Percentiles rank a stretch among this genome's conserved stretches.
Evolutionary conservation across 345 rosid genomes (phyloP).

Genomic region (Camelina laxa): DNA sequence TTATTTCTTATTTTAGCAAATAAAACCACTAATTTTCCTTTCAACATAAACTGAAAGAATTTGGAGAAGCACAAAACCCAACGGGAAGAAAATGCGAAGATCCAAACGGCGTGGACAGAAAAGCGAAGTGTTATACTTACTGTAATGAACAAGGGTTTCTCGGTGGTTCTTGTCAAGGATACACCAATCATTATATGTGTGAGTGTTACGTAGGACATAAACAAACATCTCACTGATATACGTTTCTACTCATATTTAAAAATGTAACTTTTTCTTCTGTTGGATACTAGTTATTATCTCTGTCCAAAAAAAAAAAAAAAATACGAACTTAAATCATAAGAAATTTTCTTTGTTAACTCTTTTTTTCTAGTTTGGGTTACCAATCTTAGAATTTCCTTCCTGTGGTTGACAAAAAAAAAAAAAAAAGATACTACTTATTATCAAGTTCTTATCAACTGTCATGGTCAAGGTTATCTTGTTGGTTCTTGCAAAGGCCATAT

Average conservation of each 20-base stretch:
- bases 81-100: conserved; percentile 4
- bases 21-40: not conserved
- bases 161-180: conserved; percentile 25
- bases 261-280: not conserved
- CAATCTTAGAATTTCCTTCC: too few relatives aligned
- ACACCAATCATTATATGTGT: not conserved
- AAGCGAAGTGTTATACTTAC: not conserved
- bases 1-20: not conserved
- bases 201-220: conserved; percentile 14
- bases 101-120: conserved; percentile 1
- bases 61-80: conserved; percentile 13
- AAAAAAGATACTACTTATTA: not conserved
- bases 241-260: not conserved
- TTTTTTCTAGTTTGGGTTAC: too few relatives aligned
- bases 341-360: too few relatives aligned
- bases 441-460: too few relatives aligned
- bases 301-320: too few relatives aligned
- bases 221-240: conserved; percentile 5
- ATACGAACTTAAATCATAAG: too few relatives aligned
- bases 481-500: too few relatives aligned
- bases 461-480: too few relatives aligned
- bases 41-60: not conserved
- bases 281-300: not conserved
- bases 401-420: too few relatives aligned
- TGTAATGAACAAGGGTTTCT: not conserved